Conservation (phyloP, 1,284 basidiomycete genomes). For the Cerrena zonata region DNA sequence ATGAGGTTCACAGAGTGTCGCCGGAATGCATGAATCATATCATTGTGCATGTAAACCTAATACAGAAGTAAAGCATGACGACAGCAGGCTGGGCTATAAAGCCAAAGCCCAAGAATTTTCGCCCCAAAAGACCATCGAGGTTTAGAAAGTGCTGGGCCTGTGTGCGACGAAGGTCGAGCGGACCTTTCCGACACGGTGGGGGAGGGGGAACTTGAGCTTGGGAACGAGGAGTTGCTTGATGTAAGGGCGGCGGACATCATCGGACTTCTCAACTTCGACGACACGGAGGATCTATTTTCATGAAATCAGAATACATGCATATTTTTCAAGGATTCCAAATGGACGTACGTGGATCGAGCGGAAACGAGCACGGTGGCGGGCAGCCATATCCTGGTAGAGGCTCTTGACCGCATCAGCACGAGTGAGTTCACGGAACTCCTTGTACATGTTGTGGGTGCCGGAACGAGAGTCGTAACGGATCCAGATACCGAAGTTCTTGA, state of each 20-base stretch:
- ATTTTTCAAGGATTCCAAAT: neutral
- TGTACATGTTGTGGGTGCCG: conserved; percentile 96
- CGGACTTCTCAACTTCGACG: conserved; percentile 87
- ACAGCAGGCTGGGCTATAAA: neutral
- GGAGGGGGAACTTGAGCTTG: conserved; percentile 94
- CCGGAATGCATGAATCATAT: conserved; percentile 2
- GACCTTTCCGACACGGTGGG: conserved; percentile 78
- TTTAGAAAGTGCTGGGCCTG: conserved; percentile 64
- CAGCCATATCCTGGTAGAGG: conserved; percentile 99
- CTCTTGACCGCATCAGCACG: conserved; percentile 94
- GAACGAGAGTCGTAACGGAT: conserved; percentile 97
- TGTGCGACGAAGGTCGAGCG: conserved; percentile 70
- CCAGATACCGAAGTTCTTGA: conserved; percentile 99
- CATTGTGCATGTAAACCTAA: conserved; percentile 4
- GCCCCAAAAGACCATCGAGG: neutral
- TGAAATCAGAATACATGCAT: no score
- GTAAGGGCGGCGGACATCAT: conserved; percentile 90
- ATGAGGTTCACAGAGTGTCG: no score
- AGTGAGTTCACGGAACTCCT: conserved; percentile 95
- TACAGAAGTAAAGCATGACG: conserved; percentile 6
- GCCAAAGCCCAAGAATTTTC: neutral
- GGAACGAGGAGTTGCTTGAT: conserved; percentile 93
- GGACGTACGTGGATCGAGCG: conserved; percentile 86
- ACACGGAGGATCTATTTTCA: conserved; percentile 78
- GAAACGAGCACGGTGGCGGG: conserved; percentile 97